Conservation (phyloP, 2,329 filamentous ascomycete genomes). For the Lasiodiplodia theobromae region DNA sequence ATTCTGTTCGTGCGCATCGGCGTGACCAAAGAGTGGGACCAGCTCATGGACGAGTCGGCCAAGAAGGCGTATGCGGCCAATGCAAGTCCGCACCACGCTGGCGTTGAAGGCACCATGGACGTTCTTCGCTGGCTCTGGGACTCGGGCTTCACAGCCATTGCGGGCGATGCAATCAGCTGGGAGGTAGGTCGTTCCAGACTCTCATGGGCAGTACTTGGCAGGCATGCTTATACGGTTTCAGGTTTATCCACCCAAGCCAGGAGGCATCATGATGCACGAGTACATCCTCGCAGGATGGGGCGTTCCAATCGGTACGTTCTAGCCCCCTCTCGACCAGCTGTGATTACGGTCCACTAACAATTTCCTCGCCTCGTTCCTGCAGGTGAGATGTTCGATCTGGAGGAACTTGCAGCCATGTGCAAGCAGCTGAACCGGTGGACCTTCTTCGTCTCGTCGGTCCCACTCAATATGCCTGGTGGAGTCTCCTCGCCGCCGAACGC, state of each 20-base stretch:
- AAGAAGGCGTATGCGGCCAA: constrained; percentile 39
- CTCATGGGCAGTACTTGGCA: not conserved
- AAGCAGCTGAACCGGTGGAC: constrained; percentile 61
- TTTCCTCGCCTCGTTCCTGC: not conserved
- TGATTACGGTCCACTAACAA: not conserved
- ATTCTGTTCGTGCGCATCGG: constrained; percentile 49
- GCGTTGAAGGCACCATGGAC: constrained; percentile 48
- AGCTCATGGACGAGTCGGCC: constrained; percentile 33
- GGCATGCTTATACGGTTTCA: not conserved
- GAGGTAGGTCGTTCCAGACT: constrained; percentile 44
- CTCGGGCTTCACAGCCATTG: constrained; percentile 54
- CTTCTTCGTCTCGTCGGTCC: constrained; percentile 68
- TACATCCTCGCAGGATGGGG: constrained; percentile 60
- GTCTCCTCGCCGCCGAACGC: constrained; percentile 49
- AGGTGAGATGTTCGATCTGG: constrained; percentile 55
- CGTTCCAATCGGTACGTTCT: constrained; percentile 44
- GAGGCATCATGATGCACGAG: constrained; percentile 40
- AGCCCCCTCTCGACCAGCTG: not conserved
- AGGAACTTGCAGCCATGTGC: constrained; percentile 60
- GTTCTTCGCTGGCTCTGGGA: constrained; percentile 57
- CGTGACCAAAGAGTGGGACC: constrained; percentile 43
- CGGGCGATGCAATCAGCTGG: constrained; percentile 53
- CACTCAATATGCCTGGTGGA: constrained; percentile 58
- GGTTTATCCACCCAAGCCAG: constrained; percentile 23
- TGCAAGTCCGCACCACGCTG: constrained; percentile 44